phyloP scores from a whole-genome alignment of 768 basidiomycete genomes.

The Dioszegia aurantiaca region DNA sequence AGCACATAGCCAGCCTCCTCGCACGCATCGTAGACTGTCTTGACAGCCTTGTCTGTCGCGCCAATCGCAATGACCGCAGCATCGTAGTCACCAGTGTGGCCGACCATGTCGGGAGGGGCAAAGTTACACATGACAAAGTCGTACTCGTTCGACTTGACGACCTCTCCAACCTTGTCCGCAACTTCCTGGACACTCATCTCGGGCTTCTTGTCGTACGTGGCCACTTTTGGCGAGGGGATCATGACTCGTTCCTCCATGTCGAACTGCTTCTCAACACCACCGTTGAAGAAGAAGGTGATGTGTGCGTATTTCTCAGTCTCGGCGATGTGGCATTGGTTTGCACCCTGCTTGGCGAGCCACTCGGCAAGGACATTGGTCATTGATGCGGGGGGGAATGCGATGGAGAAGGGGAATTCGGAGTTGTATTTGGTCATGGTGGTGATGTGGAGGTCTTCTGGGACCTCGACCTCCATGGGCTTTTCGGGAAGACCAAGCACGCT shows the following conservation, averaged over 20 bases:
- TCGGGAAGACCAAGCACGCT: constrained; percentile 74
- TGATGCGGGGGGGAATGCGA: constrained; percentile 87
- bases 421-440: constrained; percentile 95
- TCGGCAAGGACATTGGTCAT: constrained; percentile 96
- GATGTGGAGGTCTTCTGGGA: constrained; percentile 78
- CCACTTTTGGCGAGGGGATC: constrained; percentile 88
- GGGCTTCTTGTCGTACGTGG: constrained; percentile 88
- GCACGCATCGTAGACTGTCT: constrained; percentile 79
- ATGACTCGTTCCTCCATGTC: constrained; percentile 74
- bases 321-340: constrained; percentile 85
- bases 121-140: constrained; percentile 98
- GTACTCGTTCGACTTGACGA: constrained; percentile 65
- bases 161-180: constrained; percentile 86
- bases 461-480: constrained; percentile 75
- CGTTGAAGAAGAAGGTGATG: constrained; percentile 98
- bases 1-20: constrained; percentile 81
- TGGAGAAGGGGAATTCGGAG: constrained; percentile 78
- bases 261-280: constrained; percentile 91
- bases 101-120: constrained; percentile 95
- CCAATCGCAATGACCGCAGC: constrained; percentile 84
- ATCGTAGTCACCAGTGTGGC: constrained; percentile 87
- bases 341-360: constrained; percentile 73
- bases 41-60: constrained; percentile 85
- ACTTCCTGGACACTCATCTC: constrained; percentile 85
- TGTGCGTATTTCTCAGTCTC: constrained; percentile 99